A percentile compares a stretch with the other conserved stretches of the same genome.
Conservation (phyloP, 495 filamentous ascomycete genomes). For the Oleoguttula mirabilis region DNA sequence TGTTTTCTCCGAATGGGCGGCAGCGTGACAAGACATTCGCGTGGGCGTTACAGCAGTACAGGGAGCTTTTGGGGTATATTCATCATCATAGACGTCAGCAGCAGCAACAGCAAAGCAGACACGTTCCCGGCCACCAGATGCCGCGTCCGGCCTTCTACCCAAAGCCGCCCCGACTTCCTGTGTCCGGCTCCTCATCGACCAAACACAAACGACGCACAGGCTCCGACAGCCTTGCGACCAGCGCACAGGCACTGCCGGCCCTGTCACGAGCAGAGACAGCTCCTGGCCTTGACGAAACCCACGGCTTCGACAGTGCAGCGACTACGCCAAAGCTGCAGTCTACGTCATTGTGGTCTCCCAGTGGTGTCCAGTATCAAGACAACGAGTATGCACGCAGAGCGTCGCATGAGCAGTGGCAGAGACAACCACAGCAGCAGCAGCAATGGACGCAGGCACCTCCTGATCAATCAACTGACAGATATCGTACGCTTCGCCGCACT, state of each 20-base stretch:
- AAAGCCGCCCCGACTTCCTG: no score
- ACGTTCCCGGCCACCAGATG: conserved; percentile 19
- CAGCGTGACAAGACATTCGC: conserved; percentile 72
- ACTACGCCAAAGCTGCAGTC: no score
- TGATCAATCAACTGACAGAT: conserved; percentile 5
- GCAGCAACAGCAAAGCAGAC: conserved; percentile 34
- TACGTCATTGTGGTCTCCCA: conserved; percentile 4
- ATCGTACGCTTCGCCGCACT: conserved; percentile 12
- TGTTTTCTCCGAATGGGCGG: conserved; percentile 38
- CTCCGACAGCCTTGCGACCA: no score
- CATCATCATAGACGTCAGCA: conserved; percentile 47
- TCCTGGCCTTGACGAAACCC: no score
- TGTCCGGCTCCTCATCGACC: no score
- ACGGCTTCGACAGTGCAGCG: no score
- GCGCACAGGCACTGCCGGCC: no score
- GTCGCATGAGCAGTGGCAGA: conserved; percentile 13
- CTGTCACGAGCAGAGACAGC: no score
- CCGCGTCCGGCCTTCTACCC: conserved; percentile 51
- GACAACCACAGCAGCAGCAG: not conserved
- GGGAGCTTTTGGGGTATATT: conserved; percentile 67
- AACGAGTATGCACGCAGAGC: conserved; percentile 10
- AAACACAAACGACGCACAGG: no score
- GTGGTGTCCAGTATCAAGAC: conserved; percentile 7
- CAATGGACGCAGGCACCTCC: not conserved
- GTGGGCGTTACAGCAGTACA: conserved; percentile 80